Conservation (phyloP, 257 asterid genomes). For the Anisodus acutangulus region DNA sequence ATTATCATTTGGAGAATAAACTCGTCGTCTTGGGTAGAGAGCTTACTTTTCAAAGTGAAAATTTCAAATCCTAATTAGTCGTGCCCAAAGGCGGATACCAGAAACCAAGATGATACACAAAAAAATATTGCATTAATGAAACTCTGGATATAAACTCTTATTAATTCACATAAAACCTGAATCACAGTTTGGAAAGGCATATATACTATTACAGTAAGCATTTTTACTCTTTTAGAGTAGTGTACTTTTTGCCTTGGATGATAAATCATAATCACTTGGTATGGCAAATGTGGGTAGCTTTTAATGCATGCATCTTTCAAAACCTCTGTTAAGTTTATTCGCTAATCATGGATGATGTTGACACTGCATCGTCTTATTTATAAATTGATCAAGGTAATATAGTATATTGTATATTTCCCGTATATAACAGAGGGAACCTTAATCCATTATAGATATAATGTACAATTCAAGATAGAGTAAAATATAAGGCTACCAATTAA, state of each 20-base stretch:
- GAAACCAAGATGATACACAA: too few relatives aligned
- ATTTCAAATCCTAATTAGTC: too few relatives aligned
- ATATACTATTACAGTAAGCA: neutral
- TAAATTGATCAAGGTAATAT: slow-evolving; percentile 2
- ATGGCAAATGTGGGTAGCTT: neutral
- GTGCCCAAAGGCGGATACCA: too few relatives aligned
- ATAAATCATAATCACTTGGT: neutral
- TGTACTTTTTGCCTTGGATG: neutral
- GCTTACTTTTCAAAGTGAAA: too few relatives aligned
- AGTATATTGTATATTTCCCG: neutral
- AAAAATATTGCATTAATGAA: neutral
- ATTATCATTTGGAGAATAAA: too few relatives aligned
- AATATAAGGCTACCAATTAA: too few relatives aligned
- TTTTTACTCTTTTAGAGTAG: neutral
- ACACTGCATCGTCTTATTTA: neutral
- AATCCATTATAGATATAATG: neutral
- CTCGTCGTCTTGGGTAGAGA: too few relatives aligned
- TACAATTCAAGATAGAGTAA: too few relatives aligned
- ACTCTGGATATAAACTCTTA: neutral
- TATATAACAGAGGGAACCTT: neutral
- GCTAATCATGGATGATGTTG: slow-evolving; percentile 17
- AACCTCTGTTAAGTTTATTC: neutral
- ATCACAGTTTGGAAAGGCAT: slow-evolving; percentile 19
- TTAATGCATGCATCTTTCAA: neutral
- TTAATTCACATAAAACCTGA: neutral